These are phyloP conservation scores for Luffa acutangula DNA, from an alignment of 306 rosid species.

Conservation along the genomic window DNA sequence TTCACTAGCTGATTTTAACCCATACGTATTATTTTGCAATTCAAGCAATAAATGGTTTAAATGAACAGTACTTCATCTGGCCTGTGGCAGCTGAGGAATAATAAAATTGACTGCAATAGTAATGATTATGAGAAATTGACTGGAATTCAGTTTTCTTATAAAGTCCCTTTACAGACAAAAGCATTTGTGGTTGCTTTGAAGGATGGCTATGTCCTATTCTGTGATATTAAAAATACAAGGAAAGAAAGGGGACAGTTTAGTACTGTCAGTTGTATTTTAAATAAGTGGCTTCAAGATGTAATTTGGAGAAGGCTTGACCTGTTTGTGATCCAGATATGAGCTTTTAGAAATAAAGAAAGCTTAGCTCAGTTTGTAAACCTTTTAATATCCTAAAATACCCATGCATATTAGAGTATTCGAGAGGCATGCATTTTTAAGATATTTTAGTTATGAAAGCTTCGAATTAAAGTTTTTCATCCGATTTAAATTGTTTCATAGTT, in stretches of 20 bases:
- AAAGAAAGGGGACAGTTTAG: background rate
- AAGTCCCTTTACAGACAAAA: background rate
- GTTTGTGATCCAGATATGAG: background rate
- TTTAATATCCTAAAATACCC: background rate
- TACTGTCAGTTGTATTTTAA: background rate
- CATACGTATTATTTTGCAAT: background rate
- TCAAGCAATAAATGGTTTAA: background rate
- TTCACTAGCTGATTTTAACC: background rate
- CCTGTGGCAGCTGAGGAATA: background rate
- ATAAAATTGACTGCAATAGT: background rate
- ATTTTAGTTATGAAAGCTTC: background rate
- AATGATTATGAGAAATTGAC: background rate
- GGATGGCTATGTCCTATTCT: background rate
- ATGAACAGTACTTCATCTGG: background rate
- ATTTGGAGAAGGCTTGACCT: background rate
- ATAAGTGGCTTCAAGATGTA: background rate
- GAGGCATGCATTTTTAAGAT: background rate
- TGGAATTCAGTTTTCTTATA: background rate
- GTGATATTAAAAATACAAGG: background rate
- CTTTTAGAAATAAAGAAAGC: background rate
- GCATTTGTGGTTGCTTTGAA: background rate
- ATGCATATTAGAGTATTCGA: background rate
- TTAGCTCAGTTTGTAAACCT: background rate
- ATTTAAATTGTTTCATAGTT: background rate
- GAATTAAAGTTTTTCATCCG: background rate